phyloP scores from a whole-genome alignment of 2,329 filamentous ascomycete species.

The Raffaelea albimanens region DNA sequence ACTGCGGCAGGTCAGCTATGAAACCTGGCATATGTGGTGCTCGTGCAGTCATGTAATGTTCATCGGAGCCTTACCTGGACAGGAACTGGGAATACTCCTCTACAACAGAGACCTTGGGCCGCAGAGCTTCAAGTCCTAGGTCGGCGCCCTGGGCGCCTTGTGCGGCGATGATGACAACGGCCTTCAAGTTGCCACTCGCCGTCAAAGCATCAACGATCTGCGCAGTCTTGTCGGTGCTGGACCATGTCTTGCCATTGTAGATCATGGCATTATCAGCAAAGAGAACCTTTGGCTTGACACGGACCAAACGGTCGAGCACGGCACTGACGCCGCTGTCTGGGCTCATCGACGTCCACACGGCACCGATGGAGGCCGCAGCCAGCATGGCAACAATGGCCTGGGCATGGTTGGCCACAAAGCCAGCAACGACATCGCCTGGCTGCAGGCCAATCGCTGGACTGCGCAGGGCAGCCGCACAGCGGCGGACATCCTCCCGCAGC shows the following conservation, averaged over 20 bases:
- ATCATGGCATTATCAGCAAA: constrained; percentile 82
- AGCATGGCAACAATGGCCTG: constrained; percentile 85
- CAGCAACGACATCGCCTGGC: constrained; percentile 48
- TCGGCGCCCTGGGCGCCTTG: constrained; percentile 18
- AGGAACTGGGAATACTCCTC: constrained; percentile 38
- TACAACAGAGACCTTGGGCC: constrained; percentile 27
- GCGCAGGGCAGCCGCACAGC: constrained; percentile 59
- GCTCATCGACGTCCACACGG: constrained; percentile 87
- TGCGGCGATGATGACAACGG: constrained; percentile 67
- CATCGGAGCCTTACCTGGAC: constrained; percentile 22
- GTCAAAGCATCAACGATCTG: constrained; percentile 61
- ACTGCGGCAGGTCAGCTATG: too few relatives aligned
- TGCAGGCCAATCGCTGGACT: constrained; percentile 49
- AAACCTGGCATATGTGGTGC: too few relatives aligned
- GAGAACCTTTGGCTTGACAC: constrained; percentile 74
- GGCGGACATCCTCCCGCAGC: constrained; percentile 67
- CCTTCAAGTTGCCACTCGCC: constrained; percentile 50
- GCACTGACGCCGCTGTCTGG: constrained; percentile 88
- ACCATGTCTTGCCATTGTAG: constrained; percentile 86
- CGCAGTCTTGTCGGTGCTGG: constrained; percentile 67
- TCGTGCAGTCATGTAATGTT: too few relatives aligned
- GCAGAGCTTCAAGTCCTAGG: constrained; percentile 32
- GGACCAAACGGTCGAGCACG: constrained; percentile 75
- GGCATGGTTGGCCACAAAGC: constrained; percentile 81
- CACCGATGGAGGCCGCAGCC: constrained; percentile 70